Evolutionary conservation across 495 filamentous ascomycete genomes (phyloP).

Genomic region (Penicillium mononematosum): DNA sequence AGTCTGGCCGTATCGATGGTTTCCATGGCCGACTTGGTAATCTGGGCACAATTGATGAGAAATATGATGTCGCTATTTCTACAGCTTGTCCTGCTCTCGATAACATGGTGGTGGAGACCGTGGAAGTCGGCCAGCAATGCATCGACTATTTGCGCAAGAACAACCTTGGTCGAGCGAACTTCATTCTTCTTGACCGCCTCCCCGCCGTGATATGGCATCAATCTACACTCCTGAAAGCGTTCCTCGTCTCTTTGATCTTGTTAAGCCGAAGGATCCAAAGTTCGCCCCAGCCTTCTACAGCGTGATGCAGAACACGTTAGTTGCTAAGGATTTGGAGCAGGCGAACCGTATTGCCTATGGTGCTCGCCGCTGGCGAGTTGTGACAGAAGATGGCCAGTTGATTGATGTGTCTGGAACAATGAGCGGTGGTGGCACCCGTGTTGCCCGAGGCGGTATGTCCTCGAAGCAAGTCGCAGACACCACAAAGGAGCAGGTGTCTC

Average conservation of each 20-base stretch:
- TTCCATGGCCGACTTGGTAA: conserved; percentile 96
- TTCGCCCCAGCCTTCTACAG: conserved; percentile 94
- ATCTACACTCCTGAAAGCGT: conserved; percentile 91
- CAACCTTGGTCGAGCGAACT: conserved; percentile 94
- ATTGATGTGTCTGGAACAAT: conserved; percentile 98
- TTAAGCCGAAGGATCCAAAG: conserved; percentile 81
- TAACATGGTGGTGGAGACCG: conserved; percentile 93
- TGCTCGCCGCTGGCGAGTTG: conserved; percentile 87
- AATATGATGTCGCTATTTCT: conserved; percentile 94
- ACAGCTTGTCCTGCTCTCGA: conserved; percentile 89
- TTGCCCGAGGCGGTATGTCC: conserved; percentile 90
- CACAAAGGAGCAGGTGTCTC: conserved; percentile 80
- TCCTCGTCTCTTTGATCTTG: conserved; percentile 87
- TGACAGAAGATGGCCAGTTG: conserved; percentile 90
- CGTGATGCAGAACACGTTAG: conserved; percentile 87
- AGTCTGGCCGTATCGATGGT: conserved; percentile 92
- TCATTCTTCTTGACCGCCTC: conserved; percentile 90
- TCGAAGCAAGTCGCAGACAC: conserved; percentile 85
- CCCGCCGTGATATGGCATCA: conserved; percentile 65
- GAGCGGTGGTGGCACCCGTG: conserved; percentile 90
- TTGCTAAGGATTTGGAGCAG: conserved; percentile 87
- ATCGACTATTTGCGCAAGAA: conserved; percentile 97
- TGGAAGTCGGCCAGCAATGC: conserved; percentile 93
- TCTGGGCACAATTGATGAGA: conserved; percentile 89
- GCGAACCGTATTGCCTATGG: conserved; percentile 97